Evolutionary conservation across 495 filamentous ascomycete genomes (phyloP), one percentile per base, ranked within the genome.

Genomic region (Penicillium canariense): DNA sequence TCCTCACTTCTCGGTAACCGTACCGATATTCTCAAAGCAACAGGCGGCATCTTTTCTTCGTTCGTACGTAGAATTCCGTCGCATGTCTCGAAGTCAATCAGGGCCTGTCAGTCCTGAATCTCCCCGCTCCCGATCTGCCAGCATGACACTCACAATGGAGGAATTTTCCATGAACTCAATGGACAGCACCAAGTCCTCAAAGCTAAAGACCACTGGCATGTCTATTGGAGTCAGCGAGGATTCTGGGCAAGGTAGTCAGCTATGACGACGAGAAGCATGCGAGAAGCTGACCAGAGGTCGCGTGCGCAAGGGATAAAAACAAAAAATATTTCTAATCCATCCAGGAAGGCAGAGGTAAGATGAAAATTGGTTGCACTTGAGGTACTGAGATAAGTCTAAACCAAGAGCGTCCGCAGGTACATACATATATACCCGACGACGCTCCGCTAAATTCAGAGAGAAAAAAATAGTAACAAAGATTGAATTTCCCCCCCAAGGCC

Each of bases 401-500:
- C 38, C 11, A 23, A 5, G 10, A 25, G 38, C 38, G 38, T 12
- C 0, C 2, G 38, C n/a, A 25, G 20, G 4, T 42, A 18, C 20
- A 25, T 42, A 25, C 38, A 23, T 6, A 30, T 46, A 27, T 14
- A 46, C 12, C 7, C 44, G 44, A 30, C 8, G 18, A 38, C 48
- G 48, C 48, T 38, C 50, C 8, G 54, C 47, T 35, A 12, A 5
- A 42, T 51, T 38, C 15, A 36, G 55, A 62, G 62, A 55, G 50
- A 59, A 59, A 62, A 64, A 62, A 59, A 62, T 62, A 62, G 58
- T 63, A 67, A 68, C 67, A 62, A 60, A 61, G 60, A 63, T 54
- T 59, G 65, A 56, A 68, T 57, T 65, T 58, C 48, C 50, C 43
- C 46, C 56, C 55, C 15, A 55, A 59, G 49, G 54, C 63, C 62